Base-by-base conservation (phyloP, 805 yeast species). In the Myxozyma geophila region DNA sequence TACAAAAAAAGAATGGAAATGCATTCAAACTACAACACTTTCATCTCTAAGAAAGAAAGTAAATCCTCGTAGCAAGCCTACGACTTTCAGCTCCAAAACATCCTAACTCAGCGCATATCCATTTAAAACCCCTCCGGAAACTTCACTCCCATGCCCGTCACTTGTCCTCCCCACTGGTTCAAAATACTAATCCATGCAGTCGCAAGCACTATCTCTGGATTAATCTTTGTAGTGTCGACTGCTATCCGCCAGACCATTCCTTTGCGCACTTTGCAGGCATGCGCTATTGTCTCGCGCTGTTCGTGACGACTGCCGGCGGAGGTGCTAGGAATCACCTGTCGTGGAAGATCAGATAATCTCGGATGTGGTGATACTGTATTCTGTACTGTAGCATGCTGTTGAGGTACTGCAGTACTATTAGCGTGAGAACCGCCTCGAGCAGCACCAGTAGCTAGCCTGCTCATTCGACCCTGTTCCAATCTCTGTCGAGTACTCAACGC, bases 161-260 rank as follows among this genome's bases (percentile, higher is more conserved):
- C 44, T 23, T 47, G 48, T 37, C 50, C 44, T 19, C 58, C 21
- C 68, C 66, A 63, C 57, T 59, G 64, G 33, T 59, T 58, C 58
- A 58, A 51, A 43, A 65, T 59, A 50, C 68, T 65, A 44, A 65
- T 64, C 68, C 67, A 63, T 23, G 64, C 68, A n/a, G 68, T 65
- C 35, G 68, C 64, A 35, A 65, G 15, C 50, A 64, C 68, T 19
- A 64, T 49, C 39, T 65, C 68, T 9, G 68, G 68, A 52, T 56
- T 51, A 23, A 65, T 48, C 50, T 51, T 52, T 19, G 35, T 23
- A 19, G 68, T 63, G 44, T 65, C 68, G 13, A 64, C 49, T 19
- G 57, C 63, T 13, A 65, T 54, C 46, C 68, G 46, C 68, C 68
- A 65, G 10, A 41, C 48, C 67, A 58, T 64, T 13, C 60, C 68